These are phyloP conservation scores for Scedosporium aurantiacum DNA, from an alignment of 2,329 filamentous ascomycete species.

Conservation along the genomic window DNA sequence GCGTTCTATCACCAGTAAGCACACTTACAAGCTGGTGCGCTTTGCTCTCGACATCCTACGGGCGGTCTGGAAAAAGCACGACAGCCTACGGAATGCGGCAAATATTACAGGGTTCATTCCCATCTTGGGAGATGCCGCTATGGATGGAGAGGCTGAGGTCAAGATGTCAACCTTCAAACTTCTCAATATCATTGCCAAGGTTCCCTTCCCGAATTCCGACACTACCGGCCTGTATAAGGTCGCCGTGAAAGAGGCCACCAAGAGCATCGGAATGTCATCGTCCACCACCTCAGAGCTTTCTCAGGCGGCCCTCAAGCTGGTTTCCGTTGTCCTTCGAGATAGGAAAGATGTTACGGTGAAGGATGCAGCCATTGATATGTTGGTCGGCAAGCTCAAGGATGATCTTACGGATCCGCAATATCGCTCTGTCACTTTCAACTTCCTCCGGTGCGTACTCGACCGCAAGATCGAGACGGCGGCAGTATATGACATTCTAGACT, in stretches of 20 bases:
- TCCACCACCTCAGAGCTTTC: slow-evolving; percentile 74
- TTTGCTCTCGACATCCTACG: slow-evolving; percentile 84
- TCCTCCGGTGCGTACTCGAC: slow-evolving; percentile 76
- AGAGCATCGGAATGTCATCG: slow-evolving; percentile 63
- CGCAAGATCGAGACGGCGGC: slow-evolving; percentile 75
- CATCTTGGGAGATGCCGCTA: slow-evolving; percentile 75
- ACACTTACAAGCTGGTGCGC: slow-evolving; percentile 76
- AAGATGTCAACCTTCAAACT: slow-evolving; percentile 79
- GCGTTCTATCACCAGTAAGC: slow-evolving; percentile 61
- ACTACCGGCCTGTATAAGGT: slow-evolving; percentile 56
- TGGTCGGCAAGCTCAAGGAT: slow-evolving; percentile 71
- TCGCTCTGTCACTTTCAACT: slow-evolving; percentile 89
- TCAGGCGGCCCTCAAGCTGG: slow-evolving; percentile 79
- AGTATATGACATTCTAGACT: slow-evolving; percentile 85
- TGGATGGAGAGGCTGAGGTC: slow-evolving; percentile 82
- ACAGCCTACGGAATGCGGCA: slow-evolving; percentile 62
- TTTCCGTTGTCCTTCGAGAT: slow-evolving; percentile 77
- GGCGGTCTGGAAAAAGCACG: slow-evolving; percentile 75
- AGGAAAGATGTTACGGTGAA: slow-evolving; percentile 64
- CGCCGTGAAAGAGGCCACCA: slow-evolving; percentile 76
- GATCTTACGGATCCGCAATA: slow-evolving; percentile 89
- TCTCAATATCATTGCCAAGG: slow-evolving; percentile 74
- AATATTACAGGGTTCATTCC: slow-evolving; percentile 82
- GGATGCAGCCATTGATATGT: slow-evolving; percentile 69
- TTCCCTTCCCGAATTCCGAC: slow-evolving; percentile 64